Evolutionary conservation across 345 rosid species (phyloP).

Genomic region (Eucalyptus erythrocorys): DNA sequence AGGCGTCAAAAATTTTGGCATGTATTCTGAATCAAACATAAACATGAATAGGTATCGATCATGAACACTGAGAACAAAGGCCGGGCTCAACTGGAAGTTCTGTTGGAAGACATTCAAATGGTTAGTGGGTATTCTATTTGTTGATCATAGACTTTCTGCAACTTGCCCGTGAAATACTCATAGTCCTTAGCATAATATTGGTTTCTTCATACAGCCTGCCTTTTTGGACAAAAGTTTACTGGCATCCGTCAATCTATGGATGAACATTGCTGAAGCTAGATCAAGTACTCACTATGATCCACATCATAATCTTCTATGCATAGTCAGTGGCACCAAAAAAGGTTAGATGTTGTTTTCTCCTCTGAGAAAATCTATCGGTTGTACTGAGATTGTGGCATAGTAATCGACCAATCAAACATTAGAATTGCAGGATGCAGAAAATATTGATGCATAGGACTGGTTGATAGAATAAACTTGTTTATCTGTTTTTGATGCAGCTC

Average conservation of each 20-base stretch:
- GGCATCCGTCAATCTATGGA: conserved; percentile 83
- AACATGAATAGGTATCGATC: conserved; percentile 31
- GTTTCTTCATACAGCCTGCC: conserved; percentile 40
- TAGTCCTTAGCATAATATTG: not conserved
- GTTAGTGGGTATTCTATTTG: conserved; percentile 9
- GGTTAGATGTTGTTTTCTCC: conserved; percentile 18
- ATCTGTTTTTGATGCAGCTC: not conserved
- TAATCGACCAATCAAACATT: not conserved
- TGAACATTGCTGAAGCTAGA: conserved; percentile 68
- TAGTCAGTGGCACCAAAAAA: conserved; percentile 71
- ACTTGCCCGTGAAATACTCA: not conserved
- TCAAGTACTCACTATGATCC: conserved; percentile 91
- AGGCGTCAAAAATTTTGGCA: not conserved
- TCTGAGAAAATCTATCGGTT: not conserved
- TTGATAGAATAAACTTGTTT: not conserved
- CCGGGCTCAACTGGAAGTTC: conserved; percentile 53
- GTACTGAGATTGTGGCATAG: not conserved
- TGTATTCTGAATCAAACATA: not conserved
- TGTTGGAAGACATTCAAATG: conserved; percentile 45
- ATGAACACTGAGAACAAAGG: conserved; percentile 55
- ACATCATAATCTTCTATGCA: conserved; percentile 75
- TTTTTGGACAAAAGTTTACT: conserved; percentile 41
- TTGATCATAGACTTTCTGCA: not conserved
- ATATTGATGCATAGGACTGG: not conserved
- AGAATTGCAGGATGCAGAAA: not conserved